Conservation (phyloP, 352 stramenopile species). For the Globisporangium carolinianum region DNA sequence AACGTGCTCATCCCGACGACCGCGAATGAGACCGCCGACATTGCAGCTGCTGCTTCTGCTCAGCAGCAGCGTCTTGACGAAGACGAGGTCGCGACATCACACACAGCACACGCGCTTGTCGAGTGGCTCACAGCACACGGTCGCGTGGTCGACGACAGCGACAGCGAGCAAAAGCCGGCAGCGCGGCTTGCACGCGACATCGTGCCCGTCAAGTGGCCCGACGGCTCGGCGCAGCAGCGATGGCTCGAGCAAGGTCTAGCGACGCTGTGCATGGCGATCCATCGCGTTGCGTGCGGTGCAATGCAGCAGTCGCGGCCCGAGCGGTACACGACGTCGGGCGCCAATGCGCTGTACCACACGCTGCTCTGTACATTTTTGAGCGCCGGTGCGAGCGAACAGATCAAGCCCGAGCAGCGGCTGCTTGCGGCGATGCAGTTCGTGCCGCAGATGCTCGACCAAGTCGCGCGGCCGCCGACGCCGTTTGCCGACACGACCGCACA, state of each 20-base stretch:
- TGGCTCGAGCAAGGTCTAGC: conserved; percentile 66
- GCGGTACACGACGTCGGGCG: conserved; percentile 68
- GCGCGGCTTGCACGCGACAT: not conserved
- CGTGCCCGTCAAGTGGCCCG: conserved; percentile 4
- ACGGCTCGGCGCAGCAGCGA: conserved; percentile 25
- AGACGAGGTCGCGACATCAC: not conserved
- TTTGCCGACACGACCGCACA: conserved; percentile 18
- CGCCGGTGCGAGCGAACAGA: conserved; percentile 45
- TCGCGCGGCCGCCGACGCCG: conserved; percentile 22
- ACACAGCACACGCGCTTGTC: conserved; percentile 22
- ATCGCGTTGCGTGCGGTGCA: conserved; percentile 74
- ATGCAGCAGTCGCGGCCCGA: conserved; percentile 82
- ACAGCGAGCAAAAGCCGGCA: conserved; percentile 24
- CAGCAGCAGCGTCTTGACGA: not conserved
- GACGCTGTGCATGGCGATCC: conserved; percentile 80
- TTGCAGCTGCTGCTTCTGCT: not conserved
- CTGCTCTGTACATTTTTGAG: conserved; percentile 70
- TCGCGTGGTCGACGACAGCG: conserved; percentile 8
- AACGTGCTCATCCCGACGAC: conserved; percentile 93
- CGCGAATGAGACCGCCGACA: conserved; percentile 37
- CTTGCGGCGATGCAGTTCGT: conserved; percentile 70
- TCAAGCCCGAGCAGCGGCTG: conserved; percentile 54
- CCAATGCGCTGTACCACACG: conserved; percentile 75
- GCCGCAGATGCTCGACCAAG: conserved; percentile 62
- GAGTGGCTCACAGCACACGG: conserved; percentile 34